Base-by-base conservation (phyloP, 768 basidiomycete genomes). In the Imleria badia region DNA sequence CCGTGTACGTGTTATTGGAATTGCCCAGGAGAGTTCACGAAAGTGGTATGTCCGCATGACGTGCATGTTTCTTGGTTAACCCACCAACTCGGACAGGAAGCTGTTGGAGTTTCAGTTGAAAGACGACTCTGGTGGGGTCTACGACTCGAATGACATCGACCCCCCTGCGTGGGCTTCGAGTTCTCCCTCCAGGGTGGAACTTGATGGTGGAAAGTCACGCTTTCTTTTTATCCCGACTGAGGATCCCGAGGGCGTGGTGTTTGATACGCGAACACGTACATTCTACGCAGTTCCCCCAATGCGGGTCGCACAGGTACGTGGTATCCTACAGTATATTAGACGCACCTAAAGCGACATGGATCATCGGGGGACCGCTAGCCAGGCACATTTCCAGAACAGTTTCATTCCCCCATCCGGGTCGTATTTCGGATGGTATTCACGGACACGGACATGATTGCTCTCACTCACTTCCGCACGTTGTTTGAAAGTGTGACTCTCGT, bases 281-380 rank as follows among this genome's bases (percentile, higher is more conserved):
- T 52, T 49, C 2, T 42, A 53, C 30, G 1, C 8, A 5, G 4
- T 39, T 5, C 52, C 40, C 9, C 2, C 1, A 0, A 7, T 7
- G 3, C 6, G 3, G 1, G 1, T 19, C 22, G 58, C 26, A 30
- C 20, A 36, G 39, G 39, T 36, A 43, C 11, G 52, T 40, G 13
- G 2, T 33, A 12, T 5, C 7, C 31, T 33, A n/a, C 26, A 26
- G 26, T 6, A 6, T 40, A n/a, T n/a, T 79, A 38, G 13, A 3
- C 3, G 26, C 26, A 26, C n/a, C 6, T 26, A 26, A 26, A 3
- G 6, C 6, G n/a, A 45, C 19, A 8, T 13, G 15, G 13, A 45
- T 31, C 20, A 11, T 20, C 33, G 15, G 15, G 29, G 3, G 10
- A 22, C 3, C 10, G n/a, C 20, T 41, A 52, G 51, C 13, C 12